Evolutionary conservation across 495 filamentous ascomycete genomes (phyloP), one percentile per base, ranked within the genome.

Genomic region (Thermochaetoides thermophila): DNA sequence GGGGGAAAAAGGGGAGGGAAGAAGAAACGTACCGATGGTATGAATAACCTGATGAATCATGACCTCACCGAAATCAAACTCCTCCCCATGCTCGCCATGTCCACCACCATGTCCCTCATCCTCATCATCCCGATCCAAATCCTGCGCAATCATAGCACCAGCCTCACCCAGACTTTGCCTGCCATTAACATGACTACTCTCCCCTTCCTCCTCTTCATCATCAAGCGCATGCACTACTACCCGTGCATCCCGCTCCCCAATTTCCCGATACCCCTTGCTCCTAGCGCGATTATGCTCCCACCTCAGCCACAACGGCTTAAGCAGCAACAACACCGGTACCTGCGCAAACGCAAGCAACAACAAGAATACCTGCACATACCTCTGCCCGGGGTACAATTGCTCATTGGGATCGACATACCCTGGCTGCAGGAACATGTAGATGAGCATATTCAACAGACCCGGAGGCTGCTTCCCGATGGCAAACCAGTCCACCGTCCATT

Each of bases 11-110:
- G n/a, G n/a, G n/a, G n/a, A n/a, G 23, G 13, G 18, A 26, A 15
- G 26, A 26, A 13, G 5, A 15, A 21, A 38, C 75, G 59, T 69
- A 84, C 80, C 81, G 47, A 97, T 96, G 15, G 89, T 97, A 60
- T 97, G 89, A 50, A 97, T 97, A 51, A 94, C 78, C 54, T 99
- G 89, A 56, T 99, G 89, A 49, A 99, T 99, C 82, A 96, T 92
- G 43, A 84, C 66, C 45, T 99, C 89, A 21, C 72, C 67, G 52
- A 96, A 96, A 39, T 96, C 89, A 53, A 99, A 99, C 47, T 96
- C 89, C 48, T 84, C 34, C 11, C 32, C 91, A 46, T 94, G 83
- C 38, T 79, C 80, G 11, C 6, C 33, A 13, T 27, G 21, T 5
- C 10, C 36, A 24, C 11, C 6, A 6, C 21, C 21, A 24, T 24